Base-by-base conservation (phyloP, 108 stramenopile species). In the Nitzschia sp. region DNA sequence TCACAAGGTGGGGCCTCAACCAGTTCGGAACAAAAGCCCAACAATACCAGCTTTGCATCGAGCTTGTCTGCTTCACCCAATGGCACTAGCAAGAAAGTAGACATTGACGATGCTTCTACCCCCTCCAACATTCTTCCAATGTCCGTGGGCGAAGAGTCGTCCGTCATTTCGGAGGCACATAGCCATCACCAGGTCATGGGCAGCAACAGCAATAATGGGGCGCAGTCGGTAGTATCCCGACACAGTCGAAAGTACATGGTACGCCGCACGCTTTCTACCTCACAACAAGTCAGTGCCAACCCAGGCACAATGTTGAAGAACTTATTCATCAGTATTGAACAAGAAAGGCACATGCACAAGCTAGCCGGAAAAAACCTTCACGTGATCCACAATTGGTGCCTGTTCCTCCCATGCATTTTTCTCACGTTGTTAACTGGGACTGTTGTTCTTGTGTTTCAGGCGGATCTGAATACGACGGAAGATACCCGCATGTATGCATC, bases 281-380 rank as follows among this genome's bases (percentile, higher is more conserved):
- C 64, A 21, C 72, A 66, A 58, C 54, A 73, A 50, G 58, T 73
- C 28, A 32, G 41, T 44, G 71, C 73, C 29, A 62, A 77, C 47
- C 70, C 77, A 23, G 45, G 53, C 2, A 63, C 64, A 8, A 71
- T 78, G 70, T 41, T 78, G 21, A 68, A 68, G 58, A 71, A 61
- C 45, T 45, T 78, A 6, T 78, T 78, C 60, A 44, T 75, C 29
- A 58, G 58, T 28, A 63, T 79, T 25, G 74, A 79, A 46, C 68
- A 75, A 71, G 68, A 79, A 31, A 54, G 78, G 2, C 73, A 71
- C 19, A 73, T 79, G 62, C 72, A 79, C 58, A 64, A 63, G 26
- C 32, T 79, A 45, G 38, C 78, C 25, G 73, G 57, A 1, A 56
- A 71, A 31, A 48, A 79, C 34, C 19, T 79, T 3, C 61, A 45